Conservation (phyloP, 2,329 filamentous ascomycete species). For the Talaromyces sp. region DNA sequence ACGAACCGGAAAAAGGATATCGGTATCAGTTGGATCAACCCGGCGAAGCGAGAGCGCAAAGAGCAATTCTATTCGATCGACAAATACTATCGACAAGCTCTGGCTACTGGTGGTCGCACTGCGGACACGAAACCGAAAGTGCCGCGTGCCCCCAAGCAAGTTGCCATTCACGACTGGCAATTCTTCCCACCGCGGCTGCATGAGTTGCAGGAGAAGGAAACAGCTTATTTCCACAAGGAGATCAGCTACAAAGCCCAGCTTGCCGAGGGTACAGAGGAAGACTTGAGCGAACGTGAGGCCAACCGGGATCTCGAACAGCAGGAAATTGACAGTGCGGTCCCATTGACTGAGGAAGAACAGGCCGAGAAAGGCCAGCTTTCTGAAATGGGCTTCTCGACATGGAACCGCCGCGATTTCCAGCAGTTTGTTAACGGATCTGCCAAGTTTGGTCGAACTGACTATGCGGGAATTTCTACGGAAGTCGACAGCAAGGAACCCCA, state of each 20-base stretch:
- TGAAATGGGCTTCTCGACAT: slow-evolving; percentile 80
- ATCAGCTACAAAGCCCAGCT: slow-evolving; percentile 92
- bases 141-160: slow-evolving; percentile 90
- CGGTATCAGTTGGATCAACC: slow-evolving; percentile 94
- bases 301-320: slow-evolving; percentile 83
- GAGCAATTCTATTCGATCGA: slow-evolving; percentile 98
- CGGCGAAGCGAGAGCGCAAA: slow-evolving; percentile 95
- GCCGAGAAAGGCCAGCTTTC: slow-evolving; percentile 80
- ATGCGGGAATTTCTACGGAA: slow-evolving; percentile 77
- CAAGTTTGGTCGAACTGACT: slow-evolving; percentile 84
- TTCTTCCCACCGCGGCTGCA: slow-evolving; percentile 83
- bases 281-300: slow-evolving; percentile 75
- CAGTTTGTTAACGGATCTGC: slow-evolving; percentile 95
- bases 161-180: slow-evolving; percentile 90
- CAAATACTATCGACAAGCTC: slow-evolving; percentile 91
- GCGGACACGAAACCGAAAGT: slow-evolving; percentile 90
- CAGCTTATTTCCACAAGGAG: slow-evolving; percentile 90
- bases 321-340: slow-evolving; percentile 86
- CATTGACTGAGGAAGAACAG: slow-evolving; percentile 83
- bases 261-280: slow-evolving; percentile 83
- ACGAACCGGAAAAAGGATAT: slow-evolving; percentile 88
- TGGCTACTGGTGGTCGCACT: slow-evolving; percentile 72
- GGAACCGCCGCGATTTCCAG: slow-evolving; percentile 97
- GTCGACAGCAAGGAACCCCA: slow-evolving; percentile 82
- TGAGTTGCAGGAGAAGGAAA: slow-evolving; percentile 93